phyloP scores from a whole-genome alignment of 768 basidiomycete genomes.

The Pleurotus salmoneostramineus region DNA sequence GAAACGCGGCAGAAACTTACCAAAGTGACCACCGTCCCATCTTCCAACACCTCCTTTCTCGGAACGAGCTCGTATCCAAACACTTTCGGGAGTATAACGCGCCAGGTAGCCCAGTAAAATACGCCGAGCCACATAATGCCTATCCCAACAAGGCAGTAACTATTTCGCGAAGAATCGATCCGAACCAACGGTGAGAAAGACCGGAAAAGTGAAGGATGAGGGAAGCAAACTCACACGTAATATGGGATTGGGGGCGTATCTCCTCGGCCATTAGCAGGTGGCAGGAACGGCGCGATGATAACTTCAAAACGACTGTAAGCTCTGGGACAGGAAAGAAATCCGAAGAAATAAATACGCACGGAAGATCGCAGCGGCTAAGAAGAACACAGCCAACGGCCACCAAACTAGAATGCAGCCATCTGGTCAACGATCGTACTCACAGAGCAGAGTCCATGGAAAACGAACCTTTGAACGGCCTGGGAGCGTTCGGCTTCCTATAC shows the following conservation, averaged over 20 bases:
- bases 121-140: slow-evolving; percentile 41
- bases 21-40: slow-evolving; percentile 52
- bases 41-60: slow-evolving; percentile 42
- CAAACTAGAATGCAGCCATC: slow-evolving; percentile 33
- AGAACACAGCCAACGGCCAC: slow-evolving; percentile 53
- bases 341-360: slow-evolving; percentile 27
- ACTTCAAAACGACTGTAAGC: slow-evolving; percentile 24
- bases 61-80: slow-evolving; percentile 46
- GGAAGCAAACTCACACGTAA: slow-evolving; percentile 33
- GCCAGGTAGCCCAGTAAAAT: slow-evolving; percentile 53
- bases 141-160: slow-evolving; percentile 54
- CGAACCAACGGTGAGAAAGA: neutral
- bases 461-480: slow-evolving; percentile 51
- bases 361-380: slow-evolving; percentile 46
- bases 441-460: neutral
- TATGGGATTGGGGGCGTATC: slow-evolving; percentile 61
- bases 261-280: slow-evolving; percentile 48
- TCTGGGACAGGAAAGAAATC: neutral
- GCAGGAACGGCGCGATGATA: slow-evolving; percentile 51
- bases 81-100: slow-evolving; percentile 41
- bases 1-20: no score
- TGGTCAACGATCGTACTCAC: no score
- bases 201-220: neutral
- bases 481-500: slow-evolving; percentile 41
- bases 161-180: slow-evolving; percentile 10